phyloP scores from a whole-genome alignment of 2,329 filamentous ascomycete genomes.

The Cryphonectria carpinicola region DNA sequence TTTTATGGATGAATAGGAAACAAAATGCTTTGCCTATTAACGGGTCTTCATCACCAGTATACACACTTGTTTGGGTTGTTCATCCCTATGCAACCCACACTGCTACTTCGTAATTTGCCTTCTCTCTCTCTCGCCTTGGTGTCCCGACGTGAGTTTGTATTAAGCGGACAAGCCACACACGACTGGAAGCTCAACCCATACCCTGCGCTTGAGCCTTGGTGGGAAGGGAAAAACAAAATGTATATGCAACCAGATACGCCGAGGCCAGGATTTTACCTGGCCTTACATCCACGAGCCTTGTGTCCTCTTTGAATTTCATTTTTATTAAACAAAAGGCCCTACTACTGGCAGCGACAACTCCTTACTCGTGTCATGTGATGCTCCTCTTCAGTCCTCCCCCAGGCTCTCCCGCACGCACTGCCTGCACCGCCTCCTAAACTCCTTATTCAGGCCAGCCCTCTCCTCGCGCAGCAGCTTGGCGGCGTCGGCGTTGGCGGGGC shows the following conservation, averaged over 20 bases:
- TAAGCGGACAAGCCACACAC: neutral
- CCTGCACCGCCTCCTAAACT: constrained; percentile 79
- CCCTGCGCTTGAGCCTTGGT: neutral
- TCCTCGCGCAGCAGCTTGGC: constrained; percentile 87
- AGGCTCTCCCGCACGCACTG: constrained; percentile 81
- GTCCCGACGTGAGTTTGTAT: neutral
- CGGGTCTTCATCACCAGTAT: neutral
- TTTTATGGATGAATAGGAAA: neutral
- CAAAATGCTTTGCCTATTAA: neutral
- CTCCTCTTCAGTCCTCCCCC: constrained; percentile 63
- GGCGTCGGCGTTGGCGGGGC: constrained; percentile 92
- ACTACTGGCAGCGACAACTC: too few relatives aligned
- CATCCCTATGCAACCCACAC: neutral
- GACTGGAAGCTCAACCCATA: neutral
- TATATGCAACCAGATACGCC: neutral
- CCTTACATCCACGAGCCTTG: neutral
- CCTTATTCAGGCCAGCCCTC: constrained; percentile 59
- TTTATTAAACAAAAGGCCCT: too few relatives aligned
- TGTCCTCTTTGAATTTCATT: neutral
- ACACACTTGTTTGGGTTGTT: neutral
- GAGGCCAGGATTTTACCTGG: neutral
- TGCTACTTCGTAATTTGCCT: neutral
- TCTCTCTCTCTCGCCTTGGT: too few relatives aligned
- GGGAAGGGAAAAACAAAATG: neutral
- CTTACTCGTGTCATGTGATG: neutral